phyloP scores from a whole-genome alignment of 768 basidiomycete genomes.

The Pholiota molesta region DNA sequence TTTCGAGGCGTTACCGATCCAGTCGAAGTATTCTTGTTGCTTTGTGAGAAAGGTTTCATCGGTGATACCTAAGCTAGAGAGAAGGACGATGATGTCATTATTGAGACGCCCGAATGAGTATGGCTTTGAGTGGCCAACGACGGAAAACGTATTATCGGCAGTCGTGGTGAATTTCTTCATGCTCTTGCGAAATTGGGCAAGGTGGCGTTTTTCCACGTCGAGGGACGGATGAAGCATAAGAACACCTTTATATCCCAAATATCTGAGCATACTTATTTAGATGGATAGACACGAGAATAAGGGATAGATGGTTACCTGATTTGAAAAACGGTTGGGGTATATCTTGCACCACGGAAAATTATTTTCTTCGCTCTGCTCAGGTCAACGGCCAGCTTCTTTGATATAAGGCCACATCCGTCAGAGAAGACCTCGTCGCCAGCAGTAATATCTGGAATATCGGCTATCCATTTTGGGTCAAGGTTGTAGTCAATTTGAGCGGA shows the following conservation, averaged over 20 bases:
- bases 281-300: background rate
- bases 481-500: constrained; percentile 61
- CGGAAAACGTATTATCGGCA: constrained; percentile 61
- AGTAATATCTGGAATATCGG: constrained; percentile 64
- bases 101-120: constrained; percentile 69
- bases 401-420: constrained; percentile 71
- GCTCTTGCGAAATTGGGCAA: constrained; percentile 64
- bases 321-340: constrained; percentile 65
- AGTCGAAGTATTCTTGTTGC: constrained; percentile 59
- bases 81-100: constrained; percentile 69
- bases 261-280: constrained; percentile 37
- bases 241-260: constrained; percentile 74
- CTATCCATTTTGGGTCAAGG: constrained; percentile 48
- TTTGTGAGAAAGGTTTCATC: constrained; percentile 56
- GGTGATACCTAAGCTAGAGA: constrained; percentile 64
- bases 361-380: constrained; percentile 58
- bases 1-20: constrained; percentile 54
- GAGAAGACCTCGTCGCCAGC: constrained; percentile 62
- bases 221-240: constrained; percentile 68
- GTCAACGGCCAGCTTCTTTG: constrained; percentile 49
- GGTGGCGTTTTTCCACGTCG: constrained; percentile 45
- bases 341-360: constrained; percentile 54
- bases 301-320: constrained; percentile 46
- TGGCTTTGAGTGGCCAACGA: constrained; percentile 65
- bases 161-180: constrained; percentile 72